Base-by-base conservation (phyloP, 768 basidiomycete species). In the Amanita rimosa region DNA sequence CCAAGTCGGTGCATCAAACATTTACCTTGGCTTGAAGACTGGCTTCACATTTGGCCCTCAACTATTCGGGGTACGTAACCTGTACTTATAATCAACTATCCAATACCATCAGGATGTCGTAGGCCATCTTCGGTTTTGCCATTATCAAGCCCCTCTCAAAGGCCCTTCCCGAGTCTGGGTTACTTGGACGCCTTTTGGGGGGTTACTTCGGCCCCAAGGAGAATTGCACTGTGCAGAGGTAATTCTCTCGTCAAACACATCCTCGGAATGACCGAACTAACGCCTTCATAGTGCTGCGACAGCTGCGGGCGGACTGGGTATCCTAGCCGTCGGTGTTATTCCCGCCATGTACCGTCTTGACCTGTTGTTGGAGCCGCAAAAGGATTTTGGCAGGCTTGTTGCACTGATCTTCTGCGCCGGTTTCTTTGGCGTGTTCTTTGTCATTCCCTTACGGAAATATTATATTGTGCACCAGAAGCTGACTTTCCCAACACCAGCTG, bases 1-100 rank as follows among this genome's bases (percentile, higher is more conserved):
- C 11, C 9, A 34, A 59, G 74, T 81, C 22, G 72, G 75, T 41
- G 76, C 80, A 10, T 77, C 76, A 42, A 79, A 80, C 59, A 75
- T 84, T 51, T 82, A 84, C 59, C 74, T 82, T 17, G 78, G 82
- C 34, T 61, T 83, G 50, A 82, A 83, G 64, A 81, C 81, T 1
- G 81, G 80, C 19, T 80, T 79, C 59, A 79, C 77, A 2, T 81
- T 82, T 58, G 80, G 79, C 26, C 73, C 78, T 26, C 75, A 77
- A 49, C 63, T 79, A 6, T 82, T 82, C 52, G 79, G 78, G 52
- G 74, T 73, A 60, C 43, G 66, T 60, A 3, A 4, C 0, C 22
- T 46, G 52, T 52, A 54, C 43, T 52, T n/a, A 1, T 4, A 13
- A 13, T 3, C 14, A n/a, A 16, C 19, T 39, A 27, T 24, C n/a